phyloP scores from a whole-genome alignment of 768 basidiomycete species.

The Xerocomellus intermedius region DNA sequence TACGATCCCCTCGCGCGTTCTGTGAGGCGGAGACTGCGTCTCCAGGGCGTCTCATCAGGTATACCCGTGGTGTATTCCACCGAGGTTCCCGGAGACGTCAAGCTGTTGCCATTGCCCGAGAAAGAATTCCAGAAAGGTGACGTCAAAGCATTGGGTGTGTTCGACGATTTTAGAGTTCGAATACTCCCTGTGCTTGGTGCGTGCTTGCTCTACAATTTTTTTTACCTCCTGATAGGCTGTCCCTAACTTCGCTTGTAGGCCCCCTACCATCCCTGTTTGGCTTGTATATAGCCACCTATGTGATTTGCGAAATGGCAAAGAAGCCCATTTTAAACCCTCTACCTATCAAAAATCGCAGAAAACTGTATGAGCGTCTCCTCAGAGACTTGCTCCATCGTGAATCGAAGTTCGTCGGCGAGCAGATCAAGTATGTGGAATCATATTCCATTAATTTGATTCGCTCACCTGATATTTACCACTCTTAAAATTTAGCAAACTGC shows the following conservation, averaged over 20 bases:
- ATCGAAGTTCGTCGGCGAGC: slow-evolving; percentile 58
- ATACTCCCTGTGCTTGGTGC: slow-evolving; percentile 88
- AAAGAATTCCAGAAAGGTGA: slow-evolving; percentile 89
- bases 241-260: slow-evolving; percentile 12
- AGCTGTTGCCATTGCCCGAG: slow-evolving; percentile 85
- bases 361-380: slow-evolving; percentile 78
- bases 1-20: slow-evolving; percentile 95
- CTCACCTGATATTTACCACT: not conserved
- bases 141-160: slow-evolving; percentile 84
- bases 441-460: not conserved
- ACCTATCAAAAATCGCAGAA: slow-evolving; percentile 80
- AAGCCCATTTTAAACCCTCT: slow-evolving; percentile 83
- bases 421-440: slow-evolving; percentile 51
- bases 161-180: slow-evolving; percentile 91
- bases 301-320: slow-evolving; percentile 81
- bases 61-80: slow-evolving; percentile 95
- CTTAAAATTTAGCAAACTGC: slow-evolving; percentile 52
- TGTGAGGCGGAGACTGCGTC: slow-evolving; percentile 74
- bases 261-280: slow-evolving; percentile 91
- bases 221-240: not conserved
- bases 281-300: slow-evolving; percentile 83
- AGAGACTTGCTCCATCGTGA: slow-evolving; percentile 77
- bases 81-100: slow-evolving; percentile 86
- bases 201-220: slow-evolving; percentile 17
- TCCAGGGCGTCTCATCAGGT: slow-evolving; percentile 57